Evolutionary conservation across 345 rosid genomes (phyloP), one percentile per base, ranked within the genome.

Genomic region (Brassica incana): DNA sequence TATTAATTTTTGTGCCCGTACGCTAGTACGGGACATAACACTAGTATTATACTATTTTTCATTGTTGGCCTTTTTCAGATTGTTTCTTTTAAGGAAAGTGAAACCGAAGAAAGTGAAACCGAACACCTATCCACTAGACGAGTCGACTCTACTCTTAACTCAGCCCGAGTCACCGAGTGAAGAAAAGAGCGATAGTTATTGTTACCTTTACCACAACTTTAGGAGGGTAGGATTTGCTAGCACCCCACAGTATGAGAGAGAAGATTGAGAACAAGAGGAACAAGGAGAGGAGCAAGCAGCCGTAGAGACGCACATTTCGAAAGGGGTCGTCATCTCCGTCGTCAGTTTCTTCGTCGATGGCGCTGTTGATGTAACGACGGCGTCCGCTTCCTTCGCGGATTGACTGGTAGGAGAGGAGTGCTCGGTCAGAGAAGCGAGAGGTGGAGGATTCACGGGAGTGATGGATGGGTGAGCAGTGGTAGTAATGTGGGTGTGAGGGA

Each of bases 361-460:
- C 6, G 23, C 69, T 87, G 1, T 54, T 84, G 48, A 67, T 83
- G 69, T 7, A 65, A 9, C 72, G 73, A 43, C 80, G 81, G 60
- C 65, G 78, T 32, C n/a, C 77, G 50, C 45, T 56, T 65, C 36
- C 78, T 16, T 80, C 85, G 5, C 72, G 84, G 35, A 88, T 75
- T 67, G 88, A 89, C 60, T 88, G 86, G 91, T 90, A 92, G 6
- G 89, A 86, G 70, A 84, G 35, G 67, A 87, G 86, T 43, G 72
- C 82, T 38, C 82, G 73, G 56, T 89, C 94, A 5, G 98, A 89
- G 91, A 91, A 91, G 25, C 98, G 86, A 8, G 97, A 92, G 32
- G 91, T 89, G 60, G 98, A 94, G 8, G 99, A 95, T 84, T 95
- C 99, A 5, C 98, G 90, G 12, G 99, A 95, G 87, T 92, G 99